phyloP scores from a whole-genome alignment of 1,284 basidiomycete genomes.

The Malassezia globosa region DNA sequence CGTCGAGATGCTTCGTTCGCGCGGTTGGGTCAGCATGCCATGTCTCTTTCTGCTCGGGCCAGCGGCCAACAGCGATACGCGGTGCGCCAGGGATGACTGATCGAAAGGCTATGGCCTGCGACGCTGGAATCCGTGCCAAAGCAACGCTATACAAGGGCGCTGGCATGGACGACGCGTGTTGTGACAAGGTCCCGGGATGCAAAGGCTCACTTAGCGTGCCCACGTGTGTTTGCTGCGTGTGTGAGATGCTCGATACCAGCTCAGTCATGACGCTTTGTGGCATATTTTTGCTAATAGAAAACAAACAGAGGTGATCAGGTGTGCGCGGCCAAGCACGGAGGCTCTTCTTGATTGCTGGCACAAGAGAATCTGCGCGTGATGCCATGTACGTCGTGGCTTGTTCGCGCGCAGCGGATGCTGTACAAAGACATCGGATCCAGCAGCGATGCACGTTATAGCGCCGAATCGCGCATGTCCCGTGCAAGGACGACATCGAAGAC shows the following conservation, averaged over 20 bases:
- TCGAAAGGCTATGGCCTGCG: constrained; percentile 26
- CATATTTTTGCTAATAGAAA: constrained; percentile 29
- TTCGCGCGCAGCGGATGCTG: no score
- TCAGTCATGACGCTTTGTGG: constrained; percentile 23
- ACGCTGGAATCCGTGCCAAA: constrained; percentile 23
- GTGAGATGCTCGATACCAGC: constrained; percentile 21
- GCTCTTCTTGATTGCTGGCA: neutral
- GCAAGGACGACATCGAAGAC: no score
- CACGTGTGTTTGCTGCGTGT: constrained; percentile 13
- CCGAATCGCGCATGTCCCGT: no score
- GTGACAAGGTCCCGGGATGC: constrained; percentile 24
- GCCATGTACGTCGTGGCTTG: neutral
- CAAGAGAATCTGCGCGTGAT: neutral
- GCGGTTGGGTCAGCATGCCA: constrained; percentile 26
- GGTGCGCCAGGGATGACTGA: constrained; percentile 28
- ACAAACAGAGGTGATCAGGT: constrained; percentile 17
- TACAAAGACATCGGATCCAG: no score
- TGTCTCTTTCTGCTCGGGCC: constrained; percentile 27
- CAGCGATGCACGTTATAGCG: no score
- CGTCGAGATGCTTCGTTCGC: constrained; percentile 24
- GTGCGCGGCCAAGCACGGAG: neutral
- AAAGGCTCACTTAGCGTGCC: constrained; percentile 18
- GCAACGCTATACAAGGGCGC: constrained; percentile 23
- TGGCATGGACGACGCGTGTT: constrained; percentile 11
- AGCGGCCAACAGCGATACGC: constrained; percentile 30